These are phyloP conservation scores for Cucurbita maxima DNA, from an alignment of 306 rosid genomes.

Conservation along the genomic window DNA sequence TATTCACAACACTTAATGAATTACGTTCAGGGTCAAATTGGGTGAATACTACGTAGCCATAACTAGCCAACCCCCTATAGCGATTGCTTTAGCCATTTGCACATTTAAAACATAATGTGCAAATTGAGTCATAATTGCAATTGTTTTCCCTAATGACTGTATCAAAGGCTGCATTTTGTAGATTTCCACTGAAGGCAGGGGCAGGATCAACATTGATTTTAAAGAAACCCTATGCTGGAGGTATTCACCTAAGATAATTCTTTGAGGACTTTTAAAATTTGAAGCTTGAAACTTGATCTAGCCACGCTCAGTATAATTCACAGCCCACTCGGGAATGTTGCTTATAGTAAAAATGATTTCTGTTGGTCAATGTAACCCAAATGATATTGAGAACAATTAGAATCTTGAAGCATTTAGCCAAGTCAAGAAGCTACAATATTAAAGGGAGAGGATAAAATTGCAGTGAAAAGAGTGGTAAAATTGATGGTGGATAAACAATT, in stretches of 20 bases:
- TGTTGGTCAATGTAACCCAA: neutral
- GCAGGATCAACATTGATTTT: neutral
- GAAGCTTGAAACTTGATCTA: neutral
- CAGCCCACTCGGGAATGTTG: neutral
- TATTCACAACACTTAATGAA: neutral
- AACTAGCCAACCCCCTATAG: neutral
- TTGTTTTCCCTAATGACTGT: neutral
- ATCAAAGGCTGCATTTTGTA: neutral
- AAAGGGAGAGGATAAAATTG: neutral
- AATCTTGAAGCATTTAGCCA: neutral
- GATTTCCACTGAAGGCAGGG: neutral
- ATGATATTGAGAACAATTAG: neutral
- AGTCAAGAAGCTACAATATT: neutral
- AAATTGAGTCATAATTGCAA: neutral
- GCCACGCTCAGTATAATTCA: neutral
- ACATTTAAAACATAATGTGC: neutral
- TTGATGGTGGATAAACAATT: conserved; percentile 10
- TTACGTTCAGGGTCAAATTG: neutral
- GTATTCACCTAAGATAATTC: neutral
- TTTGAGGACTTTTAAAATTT: neutral
- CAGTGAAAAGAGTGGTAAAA: neutral
- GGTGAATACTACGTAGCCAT: neutral
- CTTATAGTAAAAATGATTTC: neutral
- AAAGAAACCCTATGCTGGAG: neutral
- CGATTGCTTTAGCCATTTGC: neutral